A percentile compares a stretch with the other conserved stretches of the same genome.
Conservation (phyloP, 768 basidiomycete genomes). For the Boletellus ananiceps region DNA sequence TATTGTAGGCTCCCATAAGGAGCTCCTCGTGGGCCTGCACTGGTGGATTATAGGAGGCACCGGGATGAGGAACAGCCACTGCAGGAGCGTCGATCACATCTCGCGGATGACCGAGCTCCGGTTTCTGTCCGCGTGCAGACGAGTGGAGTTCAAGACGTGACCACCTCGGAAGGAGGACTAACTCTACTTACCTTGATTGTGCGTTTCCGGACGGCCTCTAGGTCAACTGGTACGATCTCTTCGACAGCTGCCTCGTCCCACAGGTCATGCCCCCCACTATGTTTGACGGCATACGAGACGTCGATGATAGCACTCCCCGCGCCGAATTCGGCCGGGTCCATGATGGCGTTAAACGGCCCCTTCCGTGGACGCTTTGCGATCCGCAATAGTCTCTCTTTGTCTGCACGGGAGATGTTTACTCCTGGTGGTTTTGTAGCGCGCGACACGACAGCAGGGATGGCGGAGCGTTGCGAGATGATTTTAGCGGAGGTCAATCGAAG, state of each 20-base stretch:
- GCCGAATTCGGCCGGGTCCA: constrained; percentile 65
- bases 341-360: constrained; percentile 66
- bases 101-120: constrained; percentile 42
- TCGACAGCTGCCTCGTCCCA: constrained; percentile 43
- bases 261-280: constrained; percentile 62
- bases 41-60: constrained; percentile 87
- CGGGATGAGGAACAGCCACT: constrained; percentile 68
- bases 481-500: constrained; percentile 62
- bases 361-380: constrained; percentile 70
- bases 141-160: neutral
- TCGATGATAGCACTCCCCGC: constrained; percentile 63
- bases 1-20: constrained; percentile 58
- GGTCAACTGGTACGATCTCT: constrained; percentile 40
- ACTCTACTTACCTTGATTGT: constrained; percentile 47
- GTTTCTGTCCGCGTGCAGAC: constrained; percentile 38
- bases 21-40: constrained; percentile 68
- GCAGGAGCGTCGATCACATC: constrained; percentile 59
- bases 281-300: constrained; percentile 63
- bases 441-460: constrained; percentile 80
- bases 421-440: constrained; percentile 32
- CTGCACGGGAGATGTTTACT: constrained; percentile 49
- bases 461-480: constrained; percentile 82
- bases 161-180: neutral
- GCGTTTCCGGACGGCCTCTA: constrained; percentile 34
- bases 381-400: constrained; percentile 70